These are phyloP conservation scores for Termitomyces sp. DNA, from an alignment of 768 basidiomycete genomes.

Conservation along the genomic window DNA sequence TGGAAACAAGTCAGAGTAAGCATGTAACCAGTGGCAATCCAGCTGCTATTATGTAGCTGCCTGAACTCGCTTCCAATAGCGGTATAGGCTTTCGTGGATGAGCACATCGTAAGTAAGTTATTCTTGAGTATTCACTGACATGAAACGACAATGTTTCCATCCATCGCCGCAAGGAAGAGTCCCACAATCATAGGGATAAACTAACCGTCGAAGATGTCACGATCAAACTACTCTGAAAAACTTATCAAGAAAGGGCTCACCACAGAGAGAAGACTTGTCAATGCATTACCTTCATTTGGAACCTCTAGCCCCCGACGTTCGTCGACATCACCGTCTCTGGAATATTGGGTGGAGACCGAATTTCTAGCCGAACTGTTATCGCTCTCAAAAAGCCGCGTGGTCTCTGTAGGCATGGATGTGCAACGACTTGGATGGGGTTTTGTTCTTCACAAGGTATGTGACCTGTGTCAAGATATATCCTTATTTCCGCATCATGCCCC, in stretches of 20 bases:
- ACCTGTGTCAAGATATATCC: background rate
- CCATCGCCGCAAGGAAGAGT: constrained; percentile 39
- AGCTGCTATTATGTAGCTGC: constrained; percentile 55
- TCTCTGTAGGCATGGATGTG: background rate
- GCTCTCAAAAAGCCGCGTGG: background rate
- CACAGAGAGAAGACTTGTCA: background rate
- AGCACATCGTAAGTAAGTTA: background rate
- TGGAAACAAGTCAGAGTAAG: constrained; percentile 54
- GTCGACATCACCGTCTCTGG: background rate
- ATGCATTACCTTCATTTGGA: background rate
- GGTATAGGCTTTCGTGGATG: constrained; percentile 33
- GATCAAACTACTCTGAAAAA: background rate
- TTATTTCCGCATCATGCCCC: background rate
- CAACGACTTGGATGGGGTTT: too few species aligned
- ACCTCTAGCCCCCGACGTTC: background rate
- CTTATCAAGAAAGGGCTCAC: background rate
- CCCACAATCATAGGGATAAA: constrained; percentile 40
- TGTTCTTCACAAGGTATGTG: too few species aligned
- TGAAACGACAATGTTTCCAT: constrained; percentile 39
- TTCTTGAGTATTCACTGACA: constrained; percentile 21
- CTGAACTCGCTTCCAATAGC: constrained; percentile 51
- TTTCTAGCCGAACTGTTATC: background rate
- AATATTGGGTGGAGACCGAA: background rate
- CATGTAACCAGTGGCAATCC: constrained; percentile 59
- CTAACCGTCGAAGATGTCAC: constrained; percentile 12